Base-by-base conservation (phyloP, 192 early-diverging fungal species). In the Linnemannia zychae region DNA sequence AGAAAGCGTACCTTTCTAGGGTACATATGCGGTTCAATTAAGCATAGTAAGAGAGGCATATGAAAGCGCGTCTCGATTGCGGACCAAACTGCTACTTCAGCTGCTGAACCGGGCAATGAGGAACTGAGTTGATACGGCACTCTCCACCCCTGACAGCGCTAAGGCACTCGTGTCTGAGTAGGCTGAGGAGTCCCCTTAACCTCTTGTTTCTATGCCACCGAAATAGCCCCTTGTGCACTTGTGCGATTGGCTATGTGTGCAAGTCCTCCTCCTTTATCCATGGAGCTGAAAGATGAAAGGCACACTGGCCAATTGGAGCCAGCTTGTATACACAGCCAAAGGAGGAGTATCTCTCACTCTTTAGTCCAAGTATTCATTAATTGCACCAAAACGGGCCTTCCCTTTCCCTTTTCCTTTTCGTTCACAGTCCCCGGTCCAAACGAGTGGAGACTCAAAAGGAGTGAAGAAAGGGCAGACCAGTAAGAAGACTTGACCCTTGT, bases 341-440 rank as follows among this genome's bases (percentile, higher is more conserved):
- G 3, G 6, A 4, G 6, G 7, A 57, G 49, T n/a, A n/a, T 9
- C 40, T 44, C 40, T 44, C 9, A 3, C 9, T 44, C 3, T 9
- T 53, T 13, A 24, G 11, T 24, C 3, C 53, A 60, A 24, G 20
- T 4, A 52, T 18, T 24, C 50, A 53, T 7, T 22, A 18, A 53
- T 22, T 22, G 22, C 22, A 4, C 53, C 24, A 63, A 28, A 33
- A 63, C 11, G n/a, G 28, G 28, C 28, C 28, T 63, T 63, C 11
- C 57, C 57, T 63, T 63, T 31, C 13, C 28, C 52, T 24, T n/a
- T 63, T 63, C 11, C 57, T 28, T 63, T 63, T 31, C 13, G 11
- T 63, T 28, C 57, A 63, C 57, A 63, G 57, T 63, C 28, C 57
- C 57, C 57, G 31, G 57, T 31, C 57, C 57, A 63, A 57, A 33